These are phyloP conservation scores for Chaetomium globosum DNA, from an alignment of 2,329 filamentous ascomycete species.

Conservation along the genomic window DNA sequence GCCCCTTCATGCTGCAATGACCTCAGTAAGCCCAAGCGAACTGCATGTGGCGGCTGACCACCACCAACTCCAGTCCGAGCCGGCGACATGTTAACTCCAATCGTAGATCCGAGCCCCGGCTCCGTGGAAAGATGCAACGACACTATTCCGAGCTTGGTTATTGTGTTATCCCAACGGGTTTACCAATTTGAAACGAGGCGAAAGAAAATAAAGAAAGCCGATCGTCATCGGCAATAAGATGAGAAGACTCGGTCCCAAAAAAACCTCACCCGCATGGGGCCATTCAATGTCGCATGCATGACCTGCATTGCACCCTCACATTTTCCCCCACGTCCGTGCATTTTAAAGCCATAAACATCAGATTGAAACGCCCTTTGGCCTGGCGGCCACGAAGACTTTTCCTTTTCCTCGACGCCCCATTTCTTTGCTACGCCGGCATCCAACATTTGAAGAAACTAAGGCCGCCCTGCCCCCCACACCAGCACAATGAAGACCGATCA, in stretches of 20 bases:
- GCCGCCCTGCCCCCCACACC: not conserved
- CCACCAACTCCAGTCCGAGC: too few species aligned
- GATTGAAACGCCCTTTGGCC: not conserved
- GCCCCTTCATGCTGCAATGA: not conserved
- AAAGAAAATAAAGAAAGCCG: too few species aligned
- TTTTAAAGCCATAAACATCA: not conserved
- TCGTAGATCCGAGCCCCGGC: not conserved
- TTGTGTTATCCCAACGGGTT: too few species aligned
- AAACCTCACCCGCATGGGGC: not conserved
- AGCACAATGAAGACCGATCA: slow-evolving; percentile 1
- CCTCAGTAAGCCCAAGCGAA: not conserved
- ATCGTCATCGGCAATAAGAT: not conserved
- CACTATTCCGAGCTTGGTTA: not conserved
- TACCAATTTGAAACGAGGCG: too few species aligned
- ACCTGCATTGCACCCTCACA: not conserved
- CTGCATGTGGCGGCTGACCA: not conserved
- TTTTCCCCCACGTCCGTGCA: not conserved
- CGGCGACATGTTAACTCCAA: not conserved
- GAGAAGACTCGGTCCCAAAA: not conserved
- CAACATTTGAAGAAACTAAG: not conserved
- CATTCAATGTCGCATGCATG: not conserved
- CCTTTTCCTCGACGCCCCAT: not conserved
- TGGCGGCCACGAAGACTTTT: not conserved
- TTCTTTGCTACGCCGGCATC: not conserved
- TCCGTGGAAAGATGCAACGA: not conserved